Evolutionary conservation across 768 basidiomycete species (phyloP).

Genomic region (Boletus reticulatus): DNA sequence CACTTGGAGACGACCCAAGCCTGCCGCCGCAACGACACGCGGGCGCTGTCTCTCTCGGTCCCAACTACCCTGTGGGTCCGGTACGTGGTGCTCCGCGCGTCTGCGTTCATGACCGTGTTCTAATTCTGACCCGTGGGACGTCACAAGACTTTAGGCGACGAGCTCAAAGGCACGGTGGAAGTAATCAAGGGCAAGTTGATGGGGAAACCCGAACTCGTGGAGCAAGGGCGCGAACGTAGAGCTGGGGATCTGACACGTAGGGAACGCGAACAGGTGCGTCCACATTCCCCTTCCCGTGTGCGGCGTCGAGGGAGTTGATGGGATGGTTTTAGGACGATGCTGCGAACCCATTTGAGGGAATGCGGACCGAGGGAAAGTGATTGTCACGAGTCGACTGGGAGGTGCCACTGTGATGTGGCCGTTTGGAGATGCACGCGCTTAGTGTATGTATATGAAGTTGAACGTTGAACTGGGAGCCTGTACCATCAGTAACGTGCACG

Average conservation of each 20-base stretch:
- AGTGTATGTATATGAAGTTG: too few species aligned
- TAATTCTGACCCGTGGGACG: neutral
- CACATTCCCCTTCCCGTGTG: too few species aligned
- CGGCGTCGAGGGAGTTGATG: neutral
- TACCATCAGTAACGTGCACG: too few species aligned
- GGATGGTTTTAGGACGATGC: constrained; percentile 1
- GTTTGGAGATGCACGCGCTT: too few species aligned
- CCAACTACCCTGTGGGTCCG: constrained; percentile 30
- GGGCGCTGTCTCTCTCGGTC: constrained; percentile 41
- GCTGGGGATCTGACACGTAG: constrained; percentile 41
- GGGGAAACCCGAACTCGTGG: constrained; percentile 34
- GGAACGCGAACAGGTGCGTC: constrained; percentile 29
- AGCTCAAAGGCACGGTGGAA: constrained; percentile 37
- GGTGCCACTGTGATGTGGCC: too few species aligned
- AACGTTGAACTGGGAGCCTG: too few species aligned
- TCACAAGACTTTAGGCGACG: constrained; percentile 33
- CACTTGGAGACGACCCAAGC: constrained; percentile 7
- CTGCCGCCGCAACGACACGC: constrained; percentile 43
- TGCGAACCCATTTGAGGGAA: neutral
- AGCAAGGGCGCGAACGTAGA: constrained; percentile 38
- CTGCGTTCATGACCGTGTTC: neutral
- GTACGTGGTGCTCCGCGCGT: constrained; percentile 16
- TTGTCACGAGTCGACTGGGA: too few species aligned
- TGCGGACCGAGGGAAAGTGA: neutral
- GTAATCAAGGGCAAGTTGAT: constrained; percentile 40